A percentile compares a stretch with the other conserved stretches of the same genome.
These are phyloP conservation scores for Rhodotorula mucilaginosa DNA, from an alignment of 1,284 basidiomycete species.

Conservation along the genomic window DNA sequence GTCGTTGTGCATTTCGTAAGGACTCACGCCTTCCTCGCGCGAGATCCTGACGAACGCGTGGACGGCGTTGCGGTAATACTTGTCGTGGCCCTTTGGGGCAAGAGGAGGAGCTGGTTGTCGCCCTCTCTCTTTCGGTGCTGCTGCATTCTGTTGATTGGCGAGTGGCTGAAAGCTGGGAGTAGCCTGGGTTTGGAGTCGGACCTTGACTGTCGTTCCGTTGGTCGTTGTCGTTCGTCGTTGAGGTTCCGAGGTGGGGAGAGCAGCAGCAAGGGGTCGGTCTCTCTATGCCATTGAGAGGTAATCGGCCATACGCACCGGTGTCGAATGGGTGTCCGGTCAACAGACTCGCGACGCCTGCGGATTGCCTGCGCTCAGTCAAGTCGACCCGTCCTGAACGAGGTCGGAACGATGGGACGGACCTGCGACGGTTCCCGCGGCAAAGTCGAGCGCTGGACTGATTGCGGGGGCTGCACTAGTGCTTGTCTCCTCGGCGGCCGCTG, in stretches of 20 bases:
- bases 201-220: constrained; percentile 13
- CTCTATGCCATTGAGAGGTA: not conserved
- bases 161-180: not conserved
- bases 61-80: constrained; percentile 46
- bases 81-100: not conserved
- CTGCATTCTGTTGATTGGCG: not conserved
- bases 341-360: constrained; percentile 19
- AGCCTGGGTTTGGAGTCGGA: constrained; percentile 23
- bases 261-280: not conserved
- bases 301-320: constrained; percentile 6
- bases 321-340: constrained; percentile 32
- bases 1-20: not conserved
- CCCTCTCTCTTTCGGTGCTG: too few species aligned
- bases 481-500: not conserved
- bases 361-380: not conserved
- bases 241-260: too few species aligned
- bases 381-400: not conserved
- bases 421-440: constrained; percentile 69
- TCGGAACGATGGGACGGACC: constrained; percentile 47
- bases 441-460: constrained; percentile 61
- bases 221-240: too few species aligned
- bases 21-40: constrained; percentile 56
- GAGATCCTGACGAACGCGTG: constrained; percentile 65
- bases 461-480: not conserved
- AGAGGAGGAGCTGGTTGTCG: too few species aligned